Base-by-base conservation (phyloP, 148 eudicot genomes). In the Rhododendron griersonianum region DNA sequence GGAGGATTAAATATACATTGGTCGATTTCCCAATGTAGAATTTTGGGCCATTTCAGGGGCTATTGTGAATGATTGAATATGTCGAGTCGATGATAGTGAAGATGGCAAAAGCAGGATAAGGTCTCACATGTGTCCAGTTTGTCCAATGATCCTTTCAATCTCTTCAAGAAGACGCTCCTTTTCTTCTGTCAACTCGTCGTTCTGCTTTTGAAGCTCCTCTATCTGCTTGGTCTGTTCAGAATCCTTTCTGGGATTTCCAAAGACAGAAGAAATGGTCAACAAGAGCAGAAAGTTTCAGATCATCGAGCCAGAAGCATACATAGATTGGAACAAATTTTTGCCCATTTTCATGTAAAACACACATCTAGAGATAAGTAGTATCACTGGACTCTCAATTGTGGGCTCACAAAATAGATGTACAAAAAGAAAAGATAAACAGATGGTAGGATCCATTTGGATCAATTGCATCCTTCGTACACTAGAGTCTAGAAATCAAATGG, bases 151-250 rank as follows among this genome's bases (percentile, higher is more conserved):
- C 90, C 92, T 89, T 81, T 90, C 94, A 11, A 92, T 92, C 83
- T 92, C 94, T 86, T 89, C 94, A 5, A 92, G 87, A 23, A 92
- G 94, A 33, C 92, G 88, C 81, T 92, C 94, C 83, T 92, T 92
- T 73, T 92, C 94, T 14, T 88, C 88, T 0, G 84, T 67, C 88
- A 92, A 77, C 14, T 92, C 94, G 47, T 89, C 85, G 11, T 92
- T 90, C 85, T 89, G 86, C 69, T 87, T 90, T 86, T 91, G 89
- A 48, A 92, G 94, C 75, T 89, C 92, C 83, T 92, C 92, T 41
- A 92, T 92, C 86, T 92, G 94, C 88, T 88, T 92, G 16, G 94
- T 92, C 87, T 92, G 94, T 74, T 92, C 94, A 18, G 94, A 92
- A 80, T 92, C 94, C 88, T 92, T 92, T 78, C 94, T 92, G 92